Base-by-base conservation (phyloP, 2,329 filamentous ascomycete species). In the Cercospora brassicicola region DNA sequence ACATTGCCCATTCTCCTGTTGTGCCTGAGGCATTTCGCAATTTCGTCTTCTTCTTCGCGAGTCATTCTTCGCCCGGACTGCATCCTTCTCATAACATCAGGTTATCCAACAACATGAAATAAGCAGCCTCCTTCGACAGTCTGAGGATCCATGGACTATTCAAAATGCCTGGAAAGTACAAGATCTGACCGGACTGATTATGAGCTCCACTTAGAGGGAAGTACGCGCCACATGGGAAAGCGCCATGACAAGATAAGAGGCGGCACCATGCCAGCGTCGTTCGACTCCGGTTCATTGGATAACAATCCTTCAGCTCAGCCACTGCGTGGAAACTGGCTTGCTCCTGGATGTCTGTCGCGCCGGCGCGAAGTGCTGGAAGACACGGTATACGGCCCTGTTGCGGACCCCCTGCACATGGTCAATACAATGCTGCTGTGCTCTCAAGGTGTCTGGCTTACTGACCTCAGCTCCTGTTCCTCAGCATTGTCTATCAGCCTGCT, bases 391-490 rank as follows among this genome's bases (percentile, higher is more conserved):
- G 48, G 23, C 23, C 48, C 48, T 30, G 48, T 55, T 55, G 23
- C 10, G 1, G 48, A 28, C n/a, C 48, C 48, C 31, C 23, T 48
- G 2, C 15, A 15, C 23, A 28, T 4, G 18, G 4, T 62, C 23
- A 45, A 10, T 2, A 45, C 18, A 10, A 4, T 26, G 18, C 18
- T n/a, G 28, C 23, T 23, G 4, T 45, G 4, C 26, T 13, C 11
- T 13, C 31, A 20, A 28, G 10, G 13, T 6, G 7, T 6, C n/a
- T 23, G 42, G 10, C n/a, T 11, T 42, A 33, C 68, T 64, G 1
- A 75, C 59, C 68, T 64, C 11, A 74, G 59, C 65, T 72, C 69
- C 33, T 73, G 68, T 26, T 69, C 65, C 48, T 72, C 31, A 6
- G 67, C 68, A 20, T 56, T 39, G 20, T 20, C 57, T 39, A 74